Base-by-base conservation (phyloP, 768 basidiomycete species). In the Mycena maculata region DNA sequence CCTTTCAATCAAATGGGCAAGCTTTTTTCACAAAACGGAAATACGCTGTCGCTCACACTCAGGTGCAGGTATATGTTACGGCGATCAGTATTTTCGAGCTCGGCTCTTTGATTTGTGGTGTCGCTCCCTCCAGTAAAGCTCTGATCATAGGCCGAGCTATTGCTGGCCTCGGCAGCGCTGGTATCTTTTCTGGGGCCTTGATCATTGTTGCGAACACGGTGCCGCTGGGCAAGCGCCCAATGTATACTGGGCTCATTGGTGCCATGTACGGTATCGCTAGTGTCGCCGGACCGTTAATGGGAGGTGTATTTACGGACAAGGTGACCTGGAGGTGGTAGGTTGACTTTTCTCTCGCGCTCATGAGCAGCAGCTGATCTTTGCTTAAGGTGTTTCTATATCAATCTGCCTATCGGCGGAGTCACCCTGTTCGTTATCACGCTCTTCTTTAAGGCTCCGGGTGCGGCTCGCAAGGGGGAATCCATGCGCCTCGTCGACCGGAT, bases 241-340 rank as follows among this genome's bases (percentile, higher is more conserved):
- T 65, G 36, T 65, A 59, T n/a, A 55, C 63, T 0, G 63, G 58
- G 15, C 16, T 65, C 6, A 48, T 69, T 5, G 63, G 57, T 7
- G 63, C 47, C 10, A 61, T 65, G 59, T 60, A 60, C 15, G 56
- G 64, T 1, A 65, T 61, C 4, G 64, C 57, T 12, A 42, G 39
- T 15, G 65, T 66, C 7, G 59, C 45, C 0, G 65, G 65, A 0
- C 65, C 65, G 2, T 49, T 66, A 16, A 4, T 66, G 16, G 65
- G 65, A 3, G 65, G 65, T 5, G 57, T 66, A 3, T 77, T 79
- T 61, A 75, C 76, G 10, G 72, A 76, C 53, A 67, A 75, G 39
- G 50, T 71, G 16, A 73, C 76, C 0, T 82, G 82, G 81, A 72
- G 82, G 53, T 83, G 82, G 82, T 80, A 30, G 7, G 39, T 44